These are phyloP conservation scores for Fonsecaea erecta DNA, from an alignment of 2,329 filamentous ascomycete species.

Conservation along the genomic window DNA sequence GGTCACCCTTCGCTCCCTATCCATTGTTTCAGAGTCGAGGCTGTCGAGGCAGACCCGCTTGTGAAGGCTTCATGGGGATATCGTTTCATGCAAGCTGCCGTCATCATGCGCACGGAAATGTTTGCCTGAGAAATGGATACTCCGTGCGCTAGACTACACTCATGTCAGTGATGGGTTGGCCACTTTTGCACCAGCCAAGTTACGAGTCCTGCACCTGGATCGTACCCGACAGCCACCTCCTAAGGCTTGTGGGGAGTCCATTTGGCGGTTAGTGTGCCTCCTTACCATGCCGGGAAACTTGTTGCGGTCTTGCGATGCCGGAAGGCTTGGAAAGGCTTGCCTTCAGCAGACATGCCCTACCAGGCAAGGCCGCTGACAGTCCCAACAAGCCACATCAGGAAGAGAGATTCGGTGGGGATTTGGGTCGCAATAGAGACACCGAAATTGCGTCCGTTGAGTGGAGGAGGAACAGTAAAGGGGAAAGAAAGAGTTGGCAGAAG, in stretches of 20 bases:
- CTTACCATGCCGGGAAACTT: conserved; percentile 7
- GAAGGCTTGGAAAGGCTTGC: no score
- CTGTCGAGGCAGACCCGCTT: background rate
- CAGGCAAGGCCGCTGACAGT: background rate
- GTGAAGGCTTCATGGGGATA: background rate
- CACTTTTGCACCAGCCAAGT: background rate
- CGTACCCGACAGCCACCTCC: background rate
- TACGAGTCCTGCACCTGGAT: background rate
- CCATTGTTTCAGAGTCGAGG: background rate
- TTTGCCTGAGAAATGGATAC: background rate
- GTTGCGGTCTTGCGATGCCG: conserved; percentile 4
- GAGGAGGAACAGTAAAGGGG: background rate
- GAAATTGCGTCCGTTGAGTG: background rate
- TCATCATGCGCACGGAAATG: conserved; percentile 14
- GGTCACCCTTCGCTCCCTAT: background rate
- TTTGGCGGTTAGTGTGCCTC: background rate
- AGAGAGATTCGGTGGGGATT: background rate
- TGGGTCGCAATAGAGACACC: background rate
- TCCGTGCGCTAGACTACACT: background rate
- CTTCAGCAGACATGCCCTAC: background rate
- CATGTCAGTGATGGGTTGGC: background rate
- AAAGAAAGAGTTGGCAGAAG: background rate
- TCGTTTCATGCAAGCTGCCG: background rate
- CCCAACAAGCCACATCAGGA: background rate
- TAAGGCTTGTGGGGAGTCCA: background rate